These are phyloP conservation scores for Ceratocystis alfenasii DNA, from an alignment of 2,329 filamentous ascomycete genomes.

Conservation along the genomic window DNA sequence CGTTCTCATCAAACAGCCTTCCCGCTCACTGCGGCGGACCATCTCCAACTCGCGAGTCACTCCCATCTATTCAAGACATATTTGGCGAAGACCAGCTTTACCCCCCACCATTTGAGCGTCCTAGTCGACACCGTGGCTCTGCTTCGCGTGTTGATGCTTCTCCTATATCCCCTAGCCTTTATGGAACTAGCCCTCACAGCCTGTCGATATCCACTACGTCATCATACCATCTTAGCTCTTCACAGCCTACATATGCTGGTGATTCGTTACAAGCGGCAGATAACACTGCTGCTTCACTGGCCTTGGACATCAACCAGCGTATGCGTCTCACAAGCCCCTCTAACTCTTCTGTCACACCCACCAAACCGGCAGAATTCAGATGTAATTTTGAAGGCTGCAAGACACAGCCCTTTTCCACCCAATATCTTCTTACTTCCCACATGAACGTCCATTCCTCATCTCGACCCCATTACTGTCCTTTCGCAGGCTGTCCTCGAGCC, in stretches of 20 bases:
- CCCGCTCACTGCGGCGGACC: conserved; percentile 4
- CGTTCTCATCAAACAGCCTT: conserved; percentile 11
- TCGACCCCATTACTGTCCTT: conserved; percentile 54
- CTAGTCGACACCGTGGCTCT: conserved; percentile 11
- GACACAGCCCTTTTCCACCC: conserved; percentile 64
- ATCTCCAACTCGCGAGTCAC: not conserved
- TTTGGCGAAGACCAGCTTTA: conserved; percentile 15
- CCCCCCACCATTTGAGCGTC: not conserved
- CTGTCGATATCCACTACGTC: conserved; percentile 11
- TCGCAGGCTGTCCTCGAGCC: conserved; percentile 49
- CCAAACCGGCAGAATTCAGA: conserved; percentile 13
- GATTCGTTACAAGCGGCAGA: not conserved
- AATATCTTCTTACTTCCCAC: conserved; percentile 67
- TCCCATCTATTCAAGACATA: conserved; percentile 15
- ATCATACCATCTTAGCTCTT: conserved; percentile 20
- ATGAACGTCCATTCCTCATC: conserved; percentile 57
- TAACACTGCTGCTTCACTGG: not conserved
- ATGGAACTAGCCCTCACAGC: conserved; percentile 18
- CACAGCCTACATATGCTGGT: conserved; percentile 12
- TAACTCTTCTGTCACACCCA: conserved; percentile 7
- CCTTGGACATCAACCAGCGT: conserved; percentile 11
- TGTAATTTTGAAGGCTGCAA: conserved; percentile 46
- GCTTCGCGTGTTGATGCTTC: conserved; percentile 13
- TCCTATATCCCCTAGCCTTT: conserved; percentile 11
- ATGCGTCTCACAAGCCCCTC: conserved; percentile 16